phyloP scores from a whole-genome alignment of 2,329 filamentous ascomycete genomes.

The Capronia americana region DNA sequence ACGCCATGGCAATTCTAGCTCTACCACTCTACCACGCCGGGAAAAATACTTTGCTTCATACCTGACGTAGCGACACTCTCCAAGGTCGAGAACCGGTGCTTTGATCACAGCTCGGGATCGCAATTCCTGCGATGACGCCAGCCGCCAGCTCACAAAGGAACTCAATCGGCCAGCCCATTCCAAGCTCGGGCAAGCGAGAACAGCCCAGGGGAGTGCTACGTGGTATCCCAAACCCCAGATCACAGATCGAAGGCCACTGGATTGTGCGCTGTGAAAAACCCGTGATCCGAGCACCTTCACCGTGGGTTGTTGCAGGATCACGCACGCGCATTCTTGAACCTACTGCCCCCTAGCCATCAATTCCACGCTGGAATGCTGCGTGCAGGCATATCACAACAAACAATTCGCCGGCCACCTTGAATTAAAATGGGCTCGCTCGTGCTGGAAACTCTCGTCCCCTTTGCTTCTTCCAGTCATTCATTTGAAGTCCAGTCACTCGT shows the following conservation, averaged over 20 bases:
- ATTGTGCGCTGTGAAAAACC: background rate
- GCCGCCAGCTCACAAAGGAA: background rate
- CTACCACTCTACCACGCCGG: background rate
- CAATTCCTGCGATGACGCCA: background rate
- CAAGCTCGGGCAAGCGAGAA: constrained; percentile 25
- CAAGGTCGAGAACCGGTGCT: background rate
- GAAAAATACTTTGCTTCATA: background rate
- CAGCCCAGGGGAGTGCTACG: no score
- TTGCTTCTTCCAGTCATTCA: constrained; percentile 9
- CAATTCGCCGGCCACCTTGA: constrained; percentile 15
- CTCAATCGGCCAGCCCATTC: constrained; percentile 21
- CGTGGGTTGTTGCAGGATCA: background rate
- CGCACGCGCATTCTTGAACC: constrained; percentile 3
- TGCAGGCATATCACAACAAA: constrained; percentile 15
- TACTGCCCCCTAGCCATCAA: background rate
- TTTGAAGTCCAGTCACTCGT: background rate
- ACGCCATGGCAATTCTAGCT: background rate
- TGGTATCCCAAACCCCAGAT: constrained; percentile 1
- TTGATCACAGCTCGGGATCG: background rate
- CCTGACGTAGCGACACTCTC: background rate
- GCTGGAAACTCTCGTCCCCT: no score
- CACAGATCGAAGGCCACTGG: background rate
- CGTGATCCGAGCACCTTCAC: background rate
- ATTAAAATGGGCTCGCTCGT: constrained; percentile 11
- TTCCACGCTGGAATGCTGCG: constrained; percentile 17